Evolutionary conservation across 2,329 filamentous ascomycete genomes (phyloP), one percentile per base, ranked within the genome.

Genomic region (Volutella citrinella): DNA sequence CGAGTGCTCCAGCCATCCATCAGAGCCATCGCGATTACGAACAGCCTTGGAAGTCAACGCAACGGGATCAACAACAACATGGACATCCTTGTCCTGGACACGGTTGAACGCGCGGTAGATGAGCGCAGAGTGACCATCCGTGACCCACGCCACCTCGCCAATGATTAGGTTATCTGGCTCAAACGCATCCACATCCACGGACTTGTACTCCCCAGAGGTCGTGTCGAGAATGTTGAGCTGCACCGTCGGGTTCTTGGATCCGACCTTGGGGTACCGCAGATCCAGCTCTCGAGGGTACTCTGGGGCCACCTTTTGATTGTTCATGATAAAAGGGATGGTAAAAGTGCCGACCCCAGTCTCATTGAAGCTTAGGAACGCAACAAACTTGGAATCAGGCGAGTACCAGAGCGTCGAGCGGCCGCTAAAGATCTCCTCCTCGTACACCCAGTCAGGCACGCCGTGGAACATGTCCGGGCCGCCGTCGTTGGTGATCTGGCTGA

Each of bases 301-400:
- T 1, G 78, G 78, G 0, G 80, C 76, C 11, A 77, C 55, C 16
- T 72, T 58, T 38, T 76, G 57, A 36, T 70, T 65, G 33, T 76
- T 66, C 74, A 82, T 82, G 56, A 78, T 85, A 57, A 83, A 84
- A 0, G 78, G 77, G 10, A 86, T 69, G 0, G 72, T 77, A 55
- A 77, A 84, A 2, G 79, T 83, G 4, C 69, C 72, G 7, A 86
- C 82, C 2, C 79, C 80, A 1, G 80, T 83, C 64, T 86, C 80
- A 55, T 97, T 90, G 7, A 93, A 96, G 29, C 88, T 82, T 42
- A 97, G 66, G 59, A 94, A 96, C 5, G 91, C 88, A 36, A 96
- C 62, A 55, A 84, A 95, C 51, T 87, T 82, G 23, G 88, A 89
- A 58, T 93, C 88, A 16, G 82, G 77, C 12, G 87, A 90, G 86